phyloP scores from a whole-genome alignment of 192 early-diverging fungal species.

The Coemansia sp. region DNA sequence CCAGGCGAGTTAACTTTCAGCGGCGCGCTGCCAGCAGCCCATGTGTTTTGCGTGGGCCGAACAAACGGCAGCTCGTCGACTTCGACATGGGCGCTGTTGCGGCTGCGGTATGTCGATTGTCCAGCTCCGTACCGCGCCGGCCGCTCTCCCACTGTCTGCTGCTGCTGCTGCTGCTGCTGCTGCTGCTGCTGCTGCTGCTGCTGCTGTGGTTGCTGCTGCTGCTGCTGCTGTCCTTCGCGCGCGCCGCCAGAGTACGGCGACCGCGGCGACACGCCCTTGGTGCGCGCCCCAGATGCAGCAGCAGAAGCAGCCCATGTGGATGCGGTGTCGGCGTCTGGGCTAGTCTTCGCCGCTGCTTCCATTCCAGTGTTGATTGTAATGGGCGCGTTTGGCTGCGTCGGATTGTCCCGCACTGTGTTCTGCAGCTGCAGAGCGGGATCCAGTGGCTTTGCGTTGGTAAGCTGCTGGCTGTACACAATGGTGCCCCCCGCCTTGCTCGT shows the following conservation, averaged over 20 bases:
- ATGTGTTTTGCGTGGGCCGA: conserved; percentile 25
- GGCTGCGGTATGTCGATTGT: conserved; percentile 35
- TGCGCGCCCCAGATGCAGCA: not conserved
- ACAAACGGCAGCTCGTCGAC: conserved; percentile 49
- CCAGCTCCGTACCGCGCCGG: conserved; percentile 24
- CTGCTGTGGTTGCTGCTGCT: not conserved
- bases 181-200: not conserved
- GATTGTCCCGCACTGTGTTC: not conserved
- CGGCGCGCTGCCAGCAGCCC: conserved; percentile 5
- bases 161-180: not conserved
- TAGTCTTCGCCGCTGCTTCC: not conserved
- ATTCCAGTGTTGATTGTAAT: conserved; percentile 33
- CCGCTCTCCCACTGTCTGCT: conserved; percentile 3
- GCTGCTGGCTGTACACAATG: conserved; percentile 7
- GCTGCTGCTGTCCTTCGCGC: conserved; percentile 4
- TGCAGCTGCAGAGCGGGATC: conserved; percentile 18
- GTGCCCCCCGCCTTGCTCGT: not conserved
- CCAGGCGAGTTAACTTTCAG: conserved; percentile 4
- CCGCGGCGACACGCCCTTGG: conserved; percentile 7
- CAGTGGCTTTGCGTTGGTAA: conserved; percentile 12
- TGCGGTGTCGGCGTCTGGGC: not conserved
- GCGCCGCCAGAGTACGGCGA: conserved; percentile 22
- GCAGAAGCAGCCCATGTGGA: not conserved
- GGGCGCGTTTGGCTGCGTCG: conserved; percentile 11
- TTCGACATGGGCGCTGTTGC: conserved; percentile 51